Base-by-base conservation (phyloP, 208 protist species). In the Strigomonas oncopelti region DNA sequence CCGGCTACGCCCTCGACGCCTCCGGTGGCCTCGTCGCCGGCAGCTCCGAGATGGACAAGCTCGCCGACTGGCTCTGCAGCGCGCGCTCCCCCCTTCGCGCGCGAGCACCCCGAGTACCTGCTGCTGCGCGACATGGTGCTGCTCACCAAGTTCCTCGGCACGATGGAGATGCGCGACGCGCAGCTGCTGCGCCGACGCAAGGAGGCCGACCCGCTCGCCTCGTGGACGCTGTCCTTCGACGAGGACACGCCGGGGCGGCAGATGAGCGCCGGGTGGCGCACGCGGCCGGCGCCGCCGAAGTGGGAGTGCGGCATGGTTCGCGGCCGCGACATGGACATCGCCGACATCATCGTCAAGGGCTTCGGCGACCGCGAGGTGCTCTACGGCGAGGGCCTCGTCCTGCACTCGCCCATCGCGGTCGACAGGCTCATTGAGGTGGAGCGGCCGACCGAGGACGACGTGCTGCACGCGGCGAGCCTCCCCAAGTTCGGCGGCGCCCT, bases 271-370 rank as follows among this genome's bases (percentile, higher is more conserved):
- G 82, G 82, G 22, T 94, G 88, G 88, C 78, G 84, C 48, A 91
- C 84, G 11, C 69, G 67, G 8, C 77, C 79, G n/a, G 52, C 52
- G 11, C 54, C 81, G 48, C 77, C 77, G 24, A 46, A 68, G 34
- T 94, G 88, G 88, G 88, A 94, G 69, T 83, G 77, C 54, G 54
- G 87, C 27, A 80, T 88, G 67, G 84, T 94, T 42, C 85, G 88
- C 48, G 88, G 88, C 11, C 83, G 75, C 48, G 85, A 92, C 62
- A 78, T 85, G 71, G 87, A 94, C 59, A 87, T 91, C 36, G 88
- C 88, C 4, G 88, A 94, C 66, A 75, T 94, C 57, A 58, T 70
- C 14, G 84, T 91, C 34, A 80, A 78, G 27, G 85, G 84, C 24
- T 94, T 94, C 63, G 88, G 85, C 18, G 83, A 81, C 57, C 79